These are phyloP conservation scores for Tetradesmus lagerheimii DNA, from an alignment of 139 green algal species.

Conservation along the genomic window DNA sequence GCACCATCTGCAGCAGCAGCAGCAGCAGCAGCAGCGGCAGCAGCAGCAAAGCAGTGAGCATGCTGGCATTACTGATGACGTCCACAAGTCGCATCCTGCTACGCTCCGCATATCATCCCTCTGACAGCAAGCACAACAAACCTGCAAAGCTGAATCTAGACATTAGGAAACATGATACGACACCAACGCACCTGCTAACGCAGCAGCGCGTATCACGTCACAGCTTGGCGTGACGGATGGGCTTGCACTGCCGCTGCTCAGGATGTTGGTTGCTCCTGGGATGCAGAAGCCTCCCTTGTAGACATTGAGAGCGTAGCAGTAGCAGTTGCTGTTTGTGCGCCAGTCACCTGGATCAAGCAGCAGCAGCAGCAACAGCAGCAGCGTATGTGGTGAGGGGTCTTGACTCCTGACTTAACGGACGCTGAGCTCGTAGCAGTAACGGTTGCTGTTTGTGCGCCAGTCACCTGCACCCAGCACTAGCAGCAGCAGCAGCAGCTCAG, in stretches of 20 bases:
- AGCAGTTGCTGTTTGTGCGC: constrained; percentile 1
- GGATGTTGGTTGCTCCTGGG: not conserved
- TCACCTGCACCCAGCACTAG: too few relatives aligned
- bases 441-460: too few relatives aligned
- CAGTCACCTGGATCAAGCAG: constrained; percentile 11
- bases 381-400: not conserved
- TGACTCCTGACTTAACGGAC: too few relatives aligned
- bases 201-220: not conserved
- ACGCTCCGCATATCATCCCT: too few relatives aligned
- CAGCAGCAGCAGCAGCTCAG: too few relatives aligned
- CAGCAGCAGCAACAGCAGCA: constrained; percentile 14
- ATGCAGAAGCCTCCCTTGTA: constrained; percentile 19
- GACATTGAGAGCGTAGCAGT: constrained; percentile 14
- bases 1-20: not conserved
- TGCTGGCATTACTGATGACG: too few relatives aligned
- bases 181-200: not conserved
- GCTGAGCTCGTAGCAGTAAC: not conserved
- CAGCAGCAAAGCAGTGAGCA: too few relatives aligned
- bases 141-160: too few relatives aligned
- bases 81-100: too few relatives aligned
- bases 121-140: too few relatives aligned
- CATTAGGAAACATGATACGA: too few relatives aligned
- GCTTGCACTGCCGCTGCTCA: not conserved
- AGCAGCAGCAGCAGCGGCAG: not conserved
- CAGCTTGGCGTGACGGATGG: not conserved